These are phyloP conservation scores for Lactarius hatsudake DNA, from an alignment of 768 basidiomycete species.

Conservation along the genomic window DNA sequence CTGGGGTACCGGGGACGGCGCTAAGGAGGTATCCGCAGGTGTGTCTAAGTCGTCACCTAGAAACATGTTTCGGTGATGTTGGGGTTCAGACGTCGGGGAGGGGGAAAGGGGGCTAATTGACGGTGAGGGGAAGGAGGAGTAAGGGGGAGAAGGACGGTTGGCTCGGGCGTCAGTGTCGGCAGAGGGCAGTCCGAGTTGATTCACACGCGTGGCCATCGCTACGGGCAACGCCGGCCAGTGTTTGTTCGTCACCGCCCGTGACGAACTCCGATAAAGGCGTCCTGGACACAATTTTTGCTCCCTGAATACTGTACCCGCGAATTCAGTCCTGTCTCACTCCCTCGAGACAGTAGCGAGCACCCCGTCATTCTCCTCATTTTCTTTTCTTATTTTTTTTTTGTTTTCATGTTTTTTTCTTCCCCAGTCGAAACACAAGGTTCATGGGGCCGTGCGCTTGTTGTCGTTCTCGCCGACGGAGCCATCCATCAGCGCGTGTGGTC, in stretches of 20 bases:
- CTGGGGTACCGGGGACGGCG: constrained; percentile 30
- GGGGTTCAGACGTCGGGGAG: constrained; percentile 28
- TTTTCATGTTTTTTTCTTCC: constrained; percentile 7
- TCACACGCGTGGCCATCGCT: constrained; percentile 39
- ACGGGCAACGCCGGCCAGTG: constrained; percentile 36
- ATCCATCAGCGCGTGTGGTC: constrained; percentile 27
- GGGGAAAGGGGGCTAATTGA: constrained; percentile 29
- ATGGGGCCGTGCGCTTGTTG: constrained; percentile 26
- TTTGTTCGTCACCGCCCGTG: constrained; percentile 38
- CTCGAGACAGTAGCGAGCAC: constrained; percentile 14
- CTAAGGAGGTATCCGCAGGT: constrained; percentile 27
- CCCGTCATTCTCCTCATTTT: neutral
- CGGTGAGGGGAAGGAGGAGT: constrained; percentile 31
- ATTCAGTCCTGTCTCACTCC: constrained; percentile 17
- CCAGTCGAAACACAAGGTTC: constrained; percentile 26
- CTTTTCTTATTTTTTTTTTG: neutral
- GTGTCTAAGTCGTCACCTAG: constrained; percentile 28
- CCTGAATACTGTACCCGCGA: constrained; percentile 21
- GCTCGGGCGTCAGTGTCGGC: constrained; percentile 39
- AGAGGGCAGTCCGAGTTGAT: constrained; percentile 36
- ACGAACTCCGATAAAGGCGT: constrained; percentile 36
- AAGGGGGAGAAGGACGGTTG: constrained; percentile 36
- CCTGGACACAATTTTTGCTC: constrained; percentile 29
- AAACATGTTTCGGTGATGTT: constrained; percentile 23
- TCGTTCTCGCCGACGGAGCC: constrained; percentile 26